Conservation (phyloP, 345 rosid species). For the Aethionema arabicum region DNA sequence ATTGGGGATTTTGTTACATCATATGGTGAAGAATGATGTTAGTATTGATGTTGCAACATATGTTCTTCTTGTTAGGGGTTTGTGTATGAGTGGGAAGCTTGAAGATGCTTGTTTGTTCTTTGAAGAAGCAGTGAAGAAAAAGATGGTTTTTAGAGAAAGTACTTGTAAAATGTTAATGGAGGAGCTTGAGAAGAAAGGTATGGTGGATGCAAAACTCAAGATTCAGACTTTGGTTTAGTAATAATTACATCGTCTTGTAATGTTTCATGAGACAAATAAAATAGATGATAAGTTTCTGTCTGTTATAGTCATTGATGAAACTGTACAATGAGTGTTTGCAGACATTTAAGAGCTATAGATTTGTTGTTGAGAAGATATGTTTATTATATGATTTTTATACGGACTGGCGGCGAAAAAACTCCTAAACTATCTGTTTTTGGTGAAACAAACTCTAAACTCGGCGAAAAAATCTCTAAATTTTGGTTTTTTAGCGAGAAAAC, state of each 20-base stretch:
- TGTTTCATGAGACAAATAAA: no score
- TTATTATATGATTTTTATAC: no score
- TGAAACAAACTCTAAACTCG: no score
- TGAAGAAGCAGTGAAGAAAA: slow-evolving; percentile 61
- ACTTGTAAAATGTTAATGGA: slow-evolving; percentile 49
- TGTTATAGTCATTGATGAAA: no score
- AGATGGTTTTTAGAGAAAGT: slow-evolving; percentile 56
- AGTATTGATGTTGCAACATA: slow-evolving; percentile 62
- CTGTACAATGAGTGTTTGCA: no score
- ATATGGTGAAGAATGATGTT: slow-evolving; percentile 68
- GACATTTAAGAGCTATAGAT: no score
- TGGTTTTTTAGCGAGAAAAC: no score
- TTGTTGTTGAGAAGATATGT: no score
- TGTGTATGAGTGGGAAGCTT: slow-evolving; percentile 57
- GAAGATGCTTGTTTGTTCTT: slow-evolving; percentile 66
- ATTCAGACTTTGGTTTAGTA: slow-evolving; percentile 47
- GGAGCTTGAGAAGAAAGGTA: slow-evolving; percentile 51
- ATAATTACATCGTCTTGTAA: background rate
- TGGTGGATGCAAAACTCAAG: slow-evolving; percentile 49
- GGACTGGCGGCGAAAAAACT: no score
- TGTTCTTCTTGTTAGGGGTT: slow-evolving; percentile 52
- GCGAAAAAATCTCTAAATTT: no score
- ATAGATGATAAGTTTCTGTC: no score
- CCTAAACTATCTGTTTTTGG: no score
- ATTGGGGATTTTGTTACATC: slow-evolving; percentile 53